Conservation (phyloP, 306 rosid genomes). For the Urtica urens region DNA sequence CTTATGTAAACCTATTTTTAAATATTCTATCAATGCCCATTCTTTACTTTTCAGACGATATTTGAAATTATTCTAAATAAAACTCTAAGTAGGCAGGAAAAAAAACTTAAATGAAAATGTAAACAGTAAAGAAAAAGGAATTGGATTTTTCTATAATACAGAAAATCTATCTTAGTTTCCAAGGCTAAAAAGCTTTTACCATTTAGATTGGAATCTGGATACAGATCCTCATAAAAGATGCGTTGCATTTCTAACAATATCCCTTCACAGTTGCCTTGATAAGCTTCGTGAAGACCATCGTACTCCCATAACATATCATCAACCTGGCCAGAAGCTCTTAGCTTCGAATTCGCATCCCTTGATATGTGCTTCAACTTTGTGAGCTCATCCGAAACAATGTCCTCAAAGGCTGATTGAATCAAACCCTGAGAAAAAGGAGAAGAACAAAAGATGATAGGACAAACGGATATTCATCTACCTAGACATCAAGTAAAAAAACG, state of each 20-base stretch:
- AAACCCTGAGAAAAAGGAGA: conserved; percentile 30
- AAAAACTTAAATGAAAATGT: too few relatives aligned
- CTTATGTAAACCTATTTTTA: too few relatives aligned
- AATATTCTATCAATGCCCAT: too few relatives aligned
- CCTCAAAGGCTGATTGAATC: conserved; percentile 34
- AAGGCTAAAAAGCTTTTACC: conserved; percentile 27
- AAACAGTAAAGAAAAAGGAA: too few relatives aligned
- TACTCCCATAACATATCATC: conserved; percentile 64
- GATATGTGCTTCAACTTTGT: conserved; percentile 41
- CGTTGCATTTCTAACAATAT: conserved; percentile 68
- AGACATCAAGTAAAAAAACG: background rate
- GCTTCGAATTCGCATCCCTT: conserved; percentile 2
- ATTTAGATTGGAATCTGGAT: conserved; percentile 23
- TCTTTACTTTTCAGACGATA: too few relatives aligned
- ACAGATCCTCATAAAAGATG: conserved; percentile 64
- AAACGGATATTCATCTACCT: background rate
- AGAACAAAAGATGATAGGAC: background rate
- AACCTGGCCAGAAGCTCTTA: conserved; percentile 12
- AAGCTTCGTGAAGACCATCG: conserved; percentile 33
- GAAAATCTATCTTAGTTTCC: too few relatives aligned
- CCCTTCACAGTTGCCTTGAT: conserved; percentile 55
- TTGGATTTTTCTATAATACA: too few relatives aligned
- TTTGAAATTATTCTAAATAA: too few relatives aligned
- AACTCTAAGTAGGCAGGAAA: too few relatives aligned
- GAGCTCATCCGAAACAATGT: conserved; percentile 62